Conservation (phyloP, 306 rosid genomes). For the Styphnolobium japonicum region DNA sequence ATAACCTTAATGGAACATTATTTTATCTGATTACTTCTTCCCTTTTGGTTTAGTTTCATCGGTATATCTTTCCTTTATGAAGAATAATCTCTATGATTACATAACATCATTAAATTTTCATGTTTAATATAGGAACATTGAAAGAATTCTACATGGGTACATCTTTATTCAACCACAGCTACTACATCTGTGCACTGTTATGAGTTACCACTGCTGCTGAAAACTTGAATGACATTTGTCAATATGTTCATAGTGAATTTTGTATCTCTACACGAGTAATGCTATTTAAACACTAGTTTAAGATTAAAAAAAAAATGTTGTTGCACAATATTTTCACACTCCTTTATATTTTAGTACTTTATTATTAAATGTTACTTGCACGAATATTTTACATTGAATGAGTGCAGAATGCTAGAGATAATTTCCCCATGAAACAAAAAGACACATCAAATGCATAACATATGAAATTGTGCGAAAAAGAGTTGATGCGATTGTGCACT, state of each 20-base stretch:
- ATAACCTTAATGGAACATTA: neutral
- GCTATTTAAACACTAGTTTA: too few species aligned
- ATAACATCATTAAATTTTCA: neutral
- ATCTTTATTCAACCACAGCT: neutral
- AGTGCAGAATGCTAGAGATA: too few species aligned
- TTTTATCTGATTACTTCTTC: neutral
- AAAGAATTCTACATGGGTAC: neutral
- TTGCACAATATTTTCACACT: too few species aligned
- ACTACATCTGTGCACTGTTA: neutral
- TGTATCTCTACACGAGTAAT: neutral
- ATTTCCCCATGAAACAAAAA: too few species aligned
- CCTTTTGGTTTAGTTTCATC: neutral
- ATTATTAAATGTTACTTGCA: too few species aligned
- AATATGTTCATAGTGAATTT: neutral
- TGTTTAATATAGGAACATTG: neutral
- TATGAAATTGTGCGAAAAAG: too few species aligned
- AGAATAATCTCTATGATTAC: neutral
- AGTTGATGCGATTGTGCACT: too few species aligned
- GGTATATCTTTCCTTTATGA: neutral
- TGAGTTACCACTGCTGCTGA: neutral
- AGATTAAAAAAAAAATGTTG: too few species aligned
- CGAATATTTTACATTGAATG: too few species aligned
- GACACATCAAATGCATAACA: too few species aligned
- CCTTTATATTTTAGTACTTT: too few species aligned
- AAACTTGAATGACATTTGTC: neutral